Evolutionary conservation across 2,329 filamentous ascomycete genomes (phyloP), one percentile per base, ranked within the genome.

Genomic region (Colletotrichum abscissum): DNA sequence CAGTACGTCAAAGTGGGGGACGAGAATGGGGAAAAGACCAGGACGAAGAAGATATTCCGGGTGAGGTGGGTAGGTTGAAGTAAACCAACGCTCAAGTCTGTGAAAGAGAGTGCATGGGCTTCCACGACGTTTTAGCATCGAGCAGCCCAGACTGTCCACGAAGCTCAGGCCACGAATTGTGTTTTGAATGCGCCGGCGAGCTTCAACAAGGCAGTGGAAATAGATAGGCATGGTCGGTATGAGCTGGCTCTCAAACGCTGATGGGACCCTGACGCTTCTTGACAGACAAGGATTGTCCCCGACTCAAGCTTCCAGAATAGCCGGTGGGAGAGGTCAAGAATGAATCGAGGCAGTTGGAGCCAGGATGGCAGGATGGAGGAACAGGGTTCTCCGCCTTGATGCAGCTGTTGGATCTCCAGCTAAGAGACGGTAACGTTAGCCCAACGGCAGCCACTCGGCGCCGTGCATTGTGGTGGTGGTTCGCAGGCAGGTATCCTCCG

Each of bases 301-400:
- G 65, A 56, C 35, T 49, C 12, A 33, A 35, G 26, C 38, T 46
- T 16, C 16, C 58, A 54, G 22, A 12, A 28, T 56, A 52, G 58
- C 58, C 57, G 28, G 49, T 28, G 35, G 28, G 38, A 42, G 65
- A 11, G 19, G 56, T 54, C 26, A 68, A 64, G 56, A 52, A 63
- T 57, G 35, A 42, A 35, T 35, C 7, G 5, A 24, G 42, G 22
- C 22, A 28, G n/a, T 46, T 28, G 46, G n/a, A 55, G 22, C 35
- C 35, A 26, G 52, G 38, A 49, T 24, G 26, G 26, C 49, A 22
- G 57, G n/a, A 19, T 26, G 7, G 1, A 28, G 49, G 67, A 30
- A 22, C 49, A 70, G 67, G 67, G 62, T 73, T 73, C 71, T 63
- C 71, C 62, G 71, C 55, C 62, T 60, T 70, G 4, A 57, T 73